These are phyloP conservation scores for Suillus placidus DNA, from an alignment of 768 basidiomycete species.

Conservation along the genomic window DNA sequence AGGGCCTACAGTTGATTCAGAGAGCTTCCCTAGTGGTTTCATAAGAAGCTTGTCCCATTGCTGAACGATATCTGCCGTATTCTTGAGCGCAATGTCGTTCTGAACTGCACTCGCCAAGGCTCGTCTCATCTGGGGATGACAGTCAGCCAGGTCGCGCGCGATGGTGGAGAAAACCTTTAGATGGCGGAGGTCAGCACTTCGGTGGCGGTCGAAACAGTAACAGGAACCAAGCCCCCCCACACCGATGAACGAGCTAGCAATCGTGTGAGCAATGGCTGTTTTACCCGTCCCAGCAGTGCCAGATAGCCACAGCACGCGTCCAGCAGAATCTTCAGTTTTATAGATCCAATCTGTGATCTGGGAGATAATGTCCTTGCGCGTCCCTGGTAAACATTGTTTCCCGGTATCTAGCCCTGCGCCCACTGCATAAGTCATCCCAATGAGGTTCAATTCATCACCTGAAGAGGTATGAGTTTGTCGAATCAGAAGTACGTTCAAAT, in stretches of 20 bases:
- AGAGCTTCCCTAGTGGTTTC: slow-evolving; percentile 9
- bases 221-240: slow-evolving; percentile 17
- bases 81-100: slow-evolving; percentile 4
- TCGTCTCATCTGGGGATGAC: slow-evolving; percentile 13
- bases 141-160: slow-evolving; percentile 23
- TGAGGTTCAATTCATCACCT: slow-evolving; percentile 5
- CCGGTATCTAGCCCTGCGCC: slow-evolving; percentile 10
- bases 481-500: not conserved
- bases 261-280: slow-evolving; percentile 18
- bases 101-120: slow-evolving; percentile 5
- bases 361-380: not conserved
- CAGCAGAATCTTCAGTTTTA: not conserved
- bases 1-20: slow-evolving; percentile 17
- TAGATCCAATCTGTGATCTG: slow-evolving; percentile 4
- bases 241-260: slow-evolving; percentile 14
- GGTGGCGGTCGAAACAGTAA: slow-evolving; percentile 14
- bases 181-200: slow-evolving; percentile 11
- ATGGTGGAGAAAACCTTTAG: slow-evolving; percentile 18
- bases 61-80: not conserved
- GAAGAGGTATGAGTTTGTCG: not conserved
- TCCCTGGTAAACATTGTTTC: slow-evolving; percentile 6
- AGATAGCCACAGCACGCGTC: slow-evolving; percentile 5
- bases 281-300: slow-evolving; percentile 28
- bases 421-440: slow-evolving; percentile 2
- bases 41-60: slow-evolving; percentile 25